Base-by-base conservation (phyloP, 441 rosid genomes). In the Populus hybrid region DNA sequence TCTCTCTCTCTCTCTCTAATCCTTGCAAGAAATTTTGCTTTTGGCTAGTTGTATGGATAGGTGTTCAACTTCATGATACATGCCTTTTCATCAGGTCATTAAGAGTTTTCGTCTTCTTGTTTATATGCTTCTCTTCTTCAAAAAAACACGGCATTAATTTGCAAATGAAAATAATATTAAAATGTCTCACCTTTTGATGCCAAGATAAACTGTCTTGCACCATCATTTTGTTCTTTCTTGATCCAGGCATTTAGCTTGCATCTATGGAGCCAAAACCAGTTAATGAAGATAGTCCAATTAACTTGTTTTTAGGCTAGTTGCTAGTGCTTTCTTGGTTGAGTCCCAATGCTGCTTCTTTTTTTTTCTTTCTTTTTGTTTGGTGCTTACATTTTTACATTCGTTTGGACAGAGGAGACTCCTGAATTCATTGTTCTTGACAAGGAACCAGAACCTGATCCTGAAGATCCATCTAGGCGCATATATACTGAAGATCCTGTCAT, bases 361-460 rank as follows among this genome's bases (percentile, higher is more conserved):
- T 3, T 24, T 38, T 40, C 50, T 28, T 28, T 28, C 50, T 57
- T 19, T 30, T 30, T 34, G 6, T 53, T n/a, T 14, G 71, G 19
- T 42, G n/a, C 24, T 53, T 38, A 5, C 12, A 5, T 81, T 78
- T 69, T 38, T 7, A 67, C 76, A n/a, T 80, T 78, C 71, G 79
- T 82, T 78, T 88, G 72, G 78, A 81, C 89, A 92, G 98, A 92
- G 75, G 86, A 87, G 74, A 83, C 85, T 72, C 95, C 98, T 0
- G 98, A 94, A 84, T 92, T 90, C 81, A 79, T 91, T 77, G 70
- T 92, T 75, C 80, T 94, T 71, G 89, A 91, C 85, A 91, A 91
- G 85, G 92, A 92, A 82, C 94, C 92, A 16, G 98, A 90, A 80
- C 92, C 96, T 74, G 96, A 94, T 78, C 92, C 92, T n/a, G 70